A percentile compares a stretch with the other conserved stretches of the same genome.
Evolutionary conservation across 2,329 filamentous ascomycete species (phyloP).

Genomic region (Ophiocordyceps camponoti-rufipedis): DNA sequence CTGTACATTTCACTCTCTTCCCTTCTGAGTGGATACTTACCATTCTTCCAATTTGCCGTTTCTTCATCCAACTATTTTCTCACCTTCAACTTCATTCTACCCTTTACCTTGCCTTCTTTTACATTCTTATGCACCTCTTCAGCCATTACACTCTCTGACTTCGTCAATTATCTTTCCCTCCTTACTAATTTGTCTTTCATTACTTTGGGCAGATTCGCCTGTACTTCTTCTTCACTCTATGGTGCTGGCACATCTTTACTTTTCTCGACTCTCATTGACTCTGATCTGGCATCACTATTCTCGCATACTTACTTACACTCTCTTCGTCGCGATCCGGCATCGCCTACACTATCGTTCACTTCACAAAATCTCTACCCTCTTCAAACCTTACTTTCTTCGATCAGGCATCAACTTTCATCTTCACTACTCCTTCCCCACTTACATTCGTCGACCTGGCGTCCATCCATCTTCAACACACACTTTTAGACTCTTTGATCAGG

Average conservation of each 20-base stretch:
- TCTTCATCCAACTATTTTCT: not conserved
- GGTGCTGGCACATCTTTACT: not conserved
- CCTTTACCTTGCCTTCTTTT: too few relatives aligned
- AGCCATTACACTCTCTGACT: not conserved
- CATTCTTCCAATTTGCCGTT: not conserved
- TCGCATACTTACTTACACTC: not conserved
- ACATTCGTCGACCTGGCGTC: not conserved
- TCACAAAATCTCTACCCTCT: not conserved
- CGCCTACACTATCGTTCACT: not conserved
- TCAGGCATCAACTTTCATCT: not conserved
- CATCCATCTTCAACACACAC: not conserved
- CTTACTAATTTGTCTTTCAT: not conserved
- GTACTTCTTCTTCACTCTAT: too few relatives aligned
- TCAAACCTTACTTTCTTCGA: not conserved
- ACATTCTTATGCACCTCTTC: too few relatives aligned
- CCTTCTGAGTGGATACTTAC: not conserved
- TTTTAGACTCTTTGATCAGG: too few relatives aligned
- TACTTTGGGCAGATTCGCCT: not conserved
- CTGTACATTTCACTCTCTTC: not conserved
- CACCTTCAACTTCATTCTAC: too few relatives aligned
- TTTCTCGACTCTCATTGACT: not conserved
- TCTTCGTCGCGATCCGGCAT: not conserved
- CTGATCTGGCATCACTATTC: not conserved
- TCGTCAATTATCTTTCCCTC: not conserved
- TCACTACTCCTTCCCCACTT: not conserved